A percentile compares a stretch with the other conserved stretches of the same genome.
phyloP scores from a whole-genome alignment of 2,329 filamentous ascomycete species.

The Fusarium goolgardi region DNA sequence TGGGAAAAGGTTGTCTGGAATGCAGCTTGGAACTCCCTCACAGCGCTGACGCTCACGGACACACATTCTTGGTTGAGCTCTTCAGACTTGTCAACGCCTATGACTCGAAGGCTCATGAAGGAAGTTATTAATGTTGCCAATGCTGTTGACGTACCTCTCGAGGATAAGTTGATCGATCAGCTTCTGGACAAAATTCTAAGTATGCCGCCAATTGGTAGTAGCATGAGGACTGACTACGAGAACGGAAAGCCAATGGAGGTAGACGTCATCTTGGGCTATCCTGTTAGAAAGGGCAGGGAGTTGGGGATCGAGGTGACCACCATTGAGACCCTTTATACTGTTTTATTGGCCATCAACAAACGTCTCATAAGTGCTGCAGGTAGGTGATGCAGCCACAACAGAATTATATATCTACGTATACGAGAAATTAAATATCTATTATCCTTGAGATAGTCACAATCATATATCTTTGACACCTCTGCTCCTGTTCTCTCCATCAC shows the following conservation, averaged over 20 bases:
- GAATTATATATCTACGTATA: background rate
- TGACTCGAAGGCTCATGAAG: conserved; percentile 62
- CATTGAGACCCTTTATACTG: conserved; percentile 55
- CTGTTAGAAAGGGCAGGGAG: conserved; percentile 65
- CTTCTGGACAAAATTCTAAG: conserved; percentile 60
- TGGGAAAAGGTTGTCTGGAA: conserved; percentile 73
- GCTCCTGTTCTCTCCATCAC: no score
- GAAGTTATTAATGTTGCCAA: conserved; percentile 68
- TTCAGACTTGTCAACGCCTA: conserved; percentile 57
- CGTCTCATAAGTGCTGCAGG: background rate
- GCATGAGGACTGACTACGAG: conserved; percentile 70
- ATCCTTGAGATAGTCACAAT: rapidly evolving
- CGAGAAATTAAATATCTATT: background rate
- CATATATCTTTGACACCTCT: background rate
- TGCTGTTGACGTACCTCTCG: conserved; percentile 61
- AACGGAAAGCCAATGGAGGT: conserved; percentile 69
- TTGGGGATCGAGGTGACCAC: conserved; percentile 66
- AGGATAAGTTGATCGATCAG: conserved; percentile 60
- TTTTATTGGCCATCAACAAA: conserved; percentile 51
- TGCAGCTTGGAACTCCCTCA: conserved; percentile 70
- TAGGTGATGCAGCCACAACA: background rate
- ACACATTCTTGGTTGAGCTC: conserved; percentile 64
- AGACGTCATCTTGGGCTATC: conserved; percentile 72
- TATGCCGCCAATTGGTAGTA: conserved; percentile 58
- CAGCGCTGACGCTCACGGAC: conserved; percentile 64